phyloP scores from a whole-genome alignment of 2,329 filamentous ascomycete species.

The Lachnellula willkommii region DNA sequence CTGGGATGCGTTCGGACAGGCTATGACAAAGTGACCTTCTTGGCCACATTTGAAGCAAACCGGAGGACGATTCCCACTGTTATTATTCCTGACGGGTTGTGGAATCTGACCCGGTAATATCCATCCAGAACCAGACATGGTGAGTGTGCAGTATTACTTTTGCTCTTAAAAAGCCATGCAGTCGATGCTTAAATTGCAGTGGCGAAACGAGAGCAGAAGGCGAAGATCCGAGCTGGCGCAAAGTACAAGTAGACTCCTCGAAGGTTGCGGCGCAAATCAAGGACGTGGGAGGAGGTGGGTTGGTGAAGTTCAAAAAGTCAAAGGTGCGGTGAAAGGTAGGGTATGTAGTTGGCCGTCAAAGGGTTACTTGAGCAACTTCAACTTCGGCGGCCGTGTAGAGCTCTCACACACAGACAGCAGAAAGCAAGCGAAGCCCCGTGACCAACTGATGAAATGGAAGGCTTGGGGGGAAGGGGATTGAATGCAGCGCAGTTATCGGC shows the following conservation, averaged over 20 bases:
- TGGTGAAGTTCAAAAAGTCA: background rate
- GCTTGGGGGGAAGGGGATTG: conserved; percentile 5
- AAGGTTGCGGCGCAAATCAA: background rate
- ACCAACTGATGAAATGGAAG: conserved; percentile 3
- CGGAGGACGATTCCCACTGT: conserved; percentile 26
- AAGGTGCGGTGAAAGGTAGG: conserved; percentile 16
- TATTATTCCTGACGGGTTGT: conserved; percentile 11
- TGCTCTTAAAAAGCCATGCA: conserved; percentile 15
- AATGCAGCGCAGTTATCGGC: conserved; percentile 1
- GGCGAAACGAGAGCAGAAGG: background rate
- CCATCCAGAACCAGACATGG: conserved; percentile 23
- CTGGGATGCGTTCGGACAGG: conserved; percentile 47
- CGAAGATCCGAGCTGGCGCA: background rate
- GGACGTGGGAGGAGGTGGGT: background rate
- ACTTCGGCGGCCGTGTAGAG: background rate
- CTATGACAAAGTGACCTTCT: conserved; percentile 47
- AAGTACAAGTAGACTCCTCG: background rate
- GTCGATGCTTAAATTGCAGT: background rate
- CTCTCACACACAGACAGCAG: conserved; percentile 1
- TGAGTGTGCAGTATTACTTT: conserved; percentile 2
- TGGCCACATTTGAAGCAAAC: conserved; percentile 51
- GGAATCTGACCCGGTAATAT: conserved; percentile 18
- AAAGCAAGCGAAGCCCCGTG: conserved; percentile 2
- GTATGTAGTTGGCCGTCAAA: conserved; percentile 10
- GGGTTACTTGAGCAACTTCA: background rate